Base-by-base conservation (phyloP, 371 early-diverging fungal genomes). In the Mucor plumbeus region DNA sequence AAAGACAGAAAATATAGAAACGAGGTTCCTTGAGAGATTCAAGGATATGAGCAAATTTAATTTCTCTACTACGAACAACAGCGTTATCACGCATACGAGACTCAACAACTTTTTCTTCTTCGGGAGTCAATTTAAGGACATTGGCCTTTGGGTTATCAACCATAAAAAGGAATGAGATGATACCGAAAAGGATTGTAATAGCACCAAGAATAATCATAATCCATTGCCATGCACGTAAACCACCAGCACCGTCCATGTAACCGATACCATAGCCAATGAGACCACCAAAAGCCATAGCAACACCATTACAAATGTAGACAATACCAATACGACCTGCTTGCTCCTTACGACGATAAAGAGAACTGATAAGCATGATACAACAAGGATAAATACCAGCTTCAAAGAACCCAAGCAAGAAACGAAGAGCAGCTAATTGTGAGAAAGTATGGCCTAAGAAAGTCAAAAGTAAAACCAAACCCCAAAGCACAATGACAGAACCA, bases 241-340 rank as follows among this genome's bases (percentile, higher is more conserved):
- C 77, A 14, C 65, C 70, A 39, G 68, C 70, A n/a, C 73, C 63
- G 21, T 76, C 64, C 64, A 91, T 86, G 34, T 77, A 64, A 14
- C 67, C 76, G 56, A 91, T 79, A 13, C 86, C 90, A 40, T 87
- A 85, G 8, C 88, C 81, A 5, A 88, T 76, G 4, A 88, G 80
- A 0, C 89, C 91, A 67, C 88, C 90, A 38, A 90, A 76, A 36
- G 82, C 76, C 19, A 85, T 72, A 33, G 90, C 84, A 13, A 86
- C 31, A 62, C 82, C 82, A 41, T 78, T 79, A 44, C 73, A 81
- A 13, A 79, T 75, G 74, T 79, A 81, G 53, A 78, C 77, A 8
- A 69, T 63, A 59, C 80, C 72, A 17, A 81, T 54, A 53, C 82
- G 67, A 9, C 72, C 70, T 36, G 75, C 75, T 63, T 81, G 82